Evolutionary conservation across 1,139 yeast genomes (phyloP).

Genomic region (Yamadazyma songkhlaensis): DNA sequence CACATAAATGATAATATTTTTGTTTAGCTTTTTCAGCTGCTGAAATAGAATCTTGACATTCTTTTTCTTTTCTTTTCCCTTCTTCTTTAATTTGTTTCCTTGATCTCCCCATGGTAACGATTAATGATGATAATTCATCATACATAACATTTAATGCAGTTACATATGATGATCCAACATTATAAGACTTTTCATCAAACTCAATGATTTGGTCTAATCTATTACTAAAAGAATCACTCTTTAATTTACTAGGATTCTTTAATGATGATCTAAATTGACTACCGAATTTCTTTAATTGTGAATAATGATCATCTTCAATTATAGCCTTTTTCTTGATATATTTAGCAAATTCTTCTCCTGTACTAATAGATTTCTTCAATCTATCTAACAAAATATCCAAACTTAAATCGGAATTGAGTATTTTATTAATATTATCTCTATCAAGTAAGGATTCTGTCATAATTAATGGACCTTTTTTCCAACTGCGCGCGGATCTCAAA

Average conservation of each 20-base stretch:
- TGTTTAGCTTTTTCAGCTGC: slow-evolving; percentile 87
- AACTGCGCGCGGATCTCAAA: neutral
- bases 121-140: slow-evolving; percentile 76
- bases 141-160: slow-evolving; percentile 80
- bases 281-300: slow-evolving; percentile 68
- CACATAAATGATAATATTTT: slow-evolving; percentile 77
- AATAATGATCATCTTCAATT: slow-evolving; percentile 76
- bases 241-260: slow-evolving; percentile 47
- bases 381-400: slow-evolving; percentile 68
- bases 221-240: slow-evolving; percentile 66
- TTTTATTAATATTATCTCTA: slow-evolving; percentile 25
- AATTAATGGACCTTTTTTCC: neutral
- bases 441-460: slow-evolving; percentile 19
- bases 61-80: slow-evolving; percentile 77
- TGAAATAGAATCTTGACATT: slow-evolving; percentile 74
- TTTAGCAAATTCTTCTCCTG: slow-evolving; percentile 82
- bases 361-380: slow-evolving; percentile 72
- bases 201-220: slow-evolving; percentile 69
- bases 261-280: slow-evolving; percentile 51
- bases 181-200: slow-evolving; percentile 72
- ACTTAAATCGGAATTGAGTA: slow-evolving; percentile 39
- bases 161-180: slow-evolving; percentile 74
- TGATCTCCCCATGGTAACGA: slow-evolving; percentile 63
- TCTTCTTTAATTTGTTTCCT: slow-evolving; percentile 81
- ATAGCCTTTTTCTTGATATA: slow-evolving; percentile 77